Conservation (phyloP, 306 rosid species). For the Sicyos baderoa region DNA sequence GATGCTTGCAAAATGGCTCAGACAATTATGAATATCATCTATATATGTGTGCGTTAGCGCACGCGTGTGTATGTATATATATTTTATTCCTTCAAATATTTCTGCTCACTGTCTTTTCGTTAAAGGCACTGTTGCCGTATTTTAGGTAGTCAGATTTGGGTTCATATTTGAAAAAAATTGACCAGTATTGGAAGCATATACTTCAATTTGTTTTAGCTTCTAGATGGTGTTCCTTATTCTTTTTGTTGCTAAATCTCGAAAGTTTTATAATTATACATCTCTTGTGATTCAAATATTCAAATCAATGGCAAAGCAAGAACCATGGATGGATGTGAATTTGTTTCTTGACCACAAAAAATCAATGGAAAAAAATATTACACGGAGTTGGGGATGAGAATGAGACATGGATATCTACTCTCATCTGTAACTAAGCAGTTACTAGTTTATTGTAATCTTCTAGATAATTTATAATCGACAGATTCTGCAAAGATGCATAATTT, state of each 20-base stretch:
- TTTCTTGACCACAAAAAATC: background rate
- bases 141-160: background rate
- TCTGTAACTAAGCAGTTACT: background rate
- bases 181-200: background rate
- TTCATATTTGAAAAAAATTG: background rate
- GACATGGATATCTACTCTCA: background rate
- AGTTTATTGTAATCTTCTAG: background rate
- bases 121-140: background rate
- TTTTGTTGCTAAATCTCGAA: background rate
- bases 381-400: background rate
- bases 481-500: background rate
- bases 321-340: background rate
- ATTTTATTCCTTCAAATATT: slow-evolving; percentile 1
- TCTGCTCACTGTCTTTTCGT: background rate
- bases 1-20: too few species aligned
- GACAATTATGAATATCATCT: too few species aligned
- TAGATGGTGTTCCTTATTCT: background rate
- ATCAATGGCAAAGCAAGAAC: background rate
- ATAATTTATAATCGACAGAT: background rate
- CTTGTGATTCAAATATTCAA: background rate
- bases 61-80: too few species aligned
- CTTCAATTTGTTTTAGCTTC: background rate
- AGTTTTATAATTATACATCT: background rate
- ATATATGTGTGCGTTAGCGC: too few species aligned
- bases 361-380: background rate